Conservation (phyloP, 202 grass and related monocot species). For the Digitaria exilis region DNA sequence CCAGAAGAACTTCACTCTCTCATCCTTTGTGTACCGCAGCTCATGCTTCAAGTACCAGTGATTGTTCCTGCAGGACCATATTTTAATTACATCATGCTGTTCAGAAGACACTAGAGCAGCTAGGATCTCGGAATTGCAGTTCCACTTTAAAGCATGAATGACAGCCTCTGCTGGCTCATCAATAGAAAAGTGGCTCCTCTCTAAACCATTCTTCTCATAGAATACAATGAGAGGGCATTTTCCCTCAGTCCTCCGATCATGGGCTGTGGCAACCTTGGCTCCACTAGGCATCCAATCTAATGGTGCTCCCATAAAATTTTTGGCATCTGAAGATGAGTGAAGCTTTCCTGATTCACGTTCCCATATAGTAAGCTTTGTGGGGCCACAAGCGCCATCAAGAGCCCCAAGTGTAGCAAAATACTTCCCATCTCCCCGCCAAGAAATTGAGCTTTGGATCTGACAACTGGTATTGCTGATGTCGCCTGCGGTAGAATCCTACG, state of each 20-base stretch:
- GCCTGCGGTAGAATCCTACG: conserved; percentile 39
- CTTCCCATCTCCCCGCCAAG: conserved; percentile 93
- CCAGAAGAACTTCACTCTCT: conserved; percentile 73
- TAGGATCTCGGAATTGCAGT: conserved; percentile 92
- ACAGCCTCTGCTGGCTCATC: conserved; percentile 52
- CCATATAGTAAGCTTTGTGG: conserved; percentile 75
- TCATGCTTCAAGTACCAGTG: conserved; percentile 99
- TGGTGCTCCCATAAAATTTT: conserved; percentile 60
- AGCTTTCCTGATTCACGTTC: conserved; percentile 88
- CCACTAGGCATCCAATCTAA: conserved; percentile 98
- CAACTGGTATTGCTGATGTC: conserved; percentile 35
- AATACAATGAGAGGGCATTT: conserved; percentile 83
- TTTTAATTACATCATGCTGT: conserved; percentile 81
- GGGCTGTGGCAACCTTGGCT: conserved; percentile 73
- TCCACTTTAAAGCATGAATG: conserved; percentile 80
- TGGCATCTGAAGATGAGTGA: conserved; percentile 79
- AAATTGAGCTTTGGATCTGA: conserved; percentile 65
- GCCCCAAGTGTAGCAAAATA: conserved; percentile 75
- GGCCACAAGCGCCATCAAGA: conserved; percentile 34
- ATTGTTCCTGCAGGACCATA: conserved; percentile 92
- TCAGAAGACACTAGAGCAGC: conserved; percentile 63
- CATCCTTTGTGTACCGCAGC: conserved; percentile 69
- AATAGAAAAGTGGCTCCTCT: conserved; percentile 74
- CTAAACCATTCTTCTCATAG: conserved; percentile 92
- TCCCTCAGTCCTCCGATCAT: conserved; percentile 61